Evolutionary conservation across 306 rosid species (phyloP).

Genomic region (Malus sieversii): DNA sequence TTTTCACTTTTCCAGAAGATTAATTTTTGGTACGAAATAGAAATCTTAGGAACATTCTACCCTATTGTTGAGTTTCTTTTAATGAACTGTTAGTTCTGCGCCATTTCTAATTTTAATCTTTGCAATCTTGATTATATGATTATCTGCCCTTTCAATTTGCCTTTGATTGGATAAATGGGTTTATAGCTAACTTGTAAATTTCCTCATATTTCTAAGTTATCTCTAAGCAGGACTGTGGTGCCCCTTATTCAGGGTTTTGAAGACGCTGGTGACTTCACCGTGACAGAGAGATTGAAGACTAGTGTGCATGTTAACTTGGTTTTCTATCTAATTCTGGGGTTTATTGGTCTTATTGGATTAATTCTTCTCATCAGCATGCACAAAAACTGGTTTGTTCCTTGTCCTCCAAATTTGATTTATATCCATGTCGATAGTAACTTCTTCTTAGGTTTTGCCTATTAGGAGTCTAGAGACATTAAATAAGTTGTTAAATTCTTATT

Average conservation of each 20-base stretch:
- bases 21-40: not conserved
- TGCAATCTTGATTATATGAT: not conserved
- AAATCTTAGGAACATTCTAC: not conserved
- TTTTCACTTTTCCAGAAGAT: not conserved
- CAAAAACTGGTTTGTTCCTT: constrained; percentile 51
- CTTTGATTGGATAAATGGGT: not conserved
- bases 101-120: not conserved
- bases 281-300: constrained; percentile 83
- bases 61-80: not conserved
- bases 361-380: constrained; percentile 64
- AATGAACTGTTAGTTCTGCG: not conserved
- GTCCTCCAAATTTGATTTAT: constrained; percentile 15
- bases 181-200: constrained; percentile 15
- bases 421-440: constrained; percentile 9
- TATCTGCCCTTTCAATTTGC: not conserved
- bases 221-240: constrained; percentile 90
- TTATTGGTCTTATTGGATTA: constrained; percentile 67
- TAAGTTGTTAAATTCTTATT: not conserved
- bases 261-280: constrained; percentile 96
- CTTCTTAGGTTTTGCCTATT: not conserved
- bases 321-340: constrained; percentile 79
- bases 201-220: constrained; percentile 42
- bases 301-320: constrained; percentile 80
- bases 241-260: constrained; percentile 99
- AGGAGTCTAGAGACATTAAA: not conserved